Base-by-base conservation (phyloP, 371 early-diverging fungal genomes). In the Rhizopus delemar region DNA sequence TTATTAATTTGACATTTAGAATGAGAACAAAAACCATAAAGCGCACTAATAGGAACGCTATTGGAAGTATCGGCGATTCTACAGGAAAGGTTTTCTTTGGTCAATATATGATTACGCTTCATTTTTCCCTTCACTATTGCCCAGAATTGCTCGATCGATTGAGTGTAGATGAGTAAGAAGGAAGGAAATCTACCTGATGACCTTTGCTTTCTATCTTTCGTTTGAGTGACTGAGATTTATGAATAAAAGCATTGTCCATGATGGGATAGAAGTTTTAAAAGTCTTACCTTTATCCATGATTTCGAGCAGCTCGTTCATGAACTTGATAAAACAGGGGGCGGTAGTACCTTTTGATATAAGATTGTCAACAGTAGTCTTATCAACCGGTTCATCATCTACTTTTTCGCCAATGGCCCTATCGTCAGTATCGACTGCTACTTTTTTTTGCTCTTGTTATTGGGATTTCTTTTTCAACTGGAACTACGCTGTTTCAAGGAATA, bases 31-130 rank as follows among this genome's bases (percentile, higher is more conserved):
- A 59, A 52, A 33, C 59, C 59, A 41, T 59, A 59, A 59, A 59
- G 51, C 32, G 51, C 52, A 29, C 41, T 59, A 51, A 59, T 59
- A 41, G 51, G 43, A 34, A 51, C 59, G 51, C 51, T 41, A 59
- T 59, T 51, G 51, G 52, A 59, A 41, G 59, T 52, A 41, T 59
- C 52, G 51, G 59, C 52, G 43, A 59, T 59, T 51, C 43, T 59
- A 34, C 52, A 43, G 5, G 59, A 59, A 33, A 59, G 59, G 43
- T 59, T 59, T 45, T 59, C 59, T 59, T 59, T 52, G 43, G 41
- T 51, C 59, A 51, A 51, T 52, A 59, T 51, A 33, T 52, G 52
- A 15, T 28, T 16, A 41, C 46, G 46, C 38, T 53, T 59, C 8
- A 59, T 4, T 33, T 53, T 61, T 9, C 56, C 49, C 41, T 61